phyloP scores from a whole-genome alignment of 176 grass and related monocot species.

The Raddia guianensis region DNA sequence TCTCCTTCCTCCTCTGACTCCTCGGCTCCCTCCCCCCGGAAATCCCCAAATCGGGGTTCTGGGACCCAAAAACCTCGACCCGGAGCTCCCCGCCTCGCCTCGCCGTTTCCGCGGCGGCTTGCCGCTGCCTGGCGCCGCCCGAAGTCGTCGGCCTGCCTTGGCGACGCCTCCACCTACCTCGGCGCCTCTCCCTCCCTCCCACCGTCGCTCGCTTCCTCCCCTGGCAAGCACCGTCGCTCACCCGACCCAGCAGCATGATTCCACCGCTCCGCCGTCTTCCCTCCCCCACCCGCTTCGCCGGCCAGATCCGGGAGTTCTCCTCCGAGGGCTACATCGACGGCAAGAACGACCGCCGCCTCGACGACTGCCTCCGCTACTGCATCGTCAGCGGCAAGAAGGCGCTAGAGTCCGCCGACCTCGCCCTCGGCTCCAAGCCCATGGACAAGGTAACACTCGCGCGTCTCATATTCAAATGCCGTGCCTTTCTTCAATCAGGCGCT shows the following conservation, averaged over 20 bases:
- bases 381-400: slow-evolving; percentile 95
- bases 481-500: neutral
- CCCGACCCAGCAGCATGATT: neutral
- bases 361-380: slow-evolving; percentile 90
- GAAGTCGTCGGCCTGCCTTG: too few relatives aligned
- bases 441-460: slow-evolving; percentile 49
- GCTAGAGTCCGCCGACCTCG: slow-evolving; percentile 60
- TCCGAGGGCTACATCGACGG: slow-evolving; percentile 92
- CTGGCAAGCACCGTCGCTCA: too few relatives aligned
- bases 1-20: too few relatives aligned
- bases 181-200: too few relatives aligned
- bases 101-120: too few relatives aligned
- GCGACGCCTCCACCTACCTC: too few relatives aligned
- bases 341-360: slow-evolving; percentile 74
- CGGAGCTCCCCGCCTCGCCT: too few relatives aligned
- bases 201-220: too few relatives aligned
- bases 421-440: slow-evolving; percentile 49
- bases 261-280: slow-evolving; percentile 78
- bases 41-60: too few relatives aligned
- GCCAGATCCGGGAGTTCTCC: slow-evolving; percentile 81
- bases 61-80: too few relatives aligned
- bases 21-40: too few relatives aligned
- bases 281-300: slow-evolving; percentile 91
- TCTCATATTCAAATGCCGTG: slow-evolving; percentile 2
- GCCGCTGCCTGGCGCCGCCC: too few relatives aligned